Conservation (phyloP, 176 grass and related monocot genomes). For the Metroxylon sagu region DNA sequence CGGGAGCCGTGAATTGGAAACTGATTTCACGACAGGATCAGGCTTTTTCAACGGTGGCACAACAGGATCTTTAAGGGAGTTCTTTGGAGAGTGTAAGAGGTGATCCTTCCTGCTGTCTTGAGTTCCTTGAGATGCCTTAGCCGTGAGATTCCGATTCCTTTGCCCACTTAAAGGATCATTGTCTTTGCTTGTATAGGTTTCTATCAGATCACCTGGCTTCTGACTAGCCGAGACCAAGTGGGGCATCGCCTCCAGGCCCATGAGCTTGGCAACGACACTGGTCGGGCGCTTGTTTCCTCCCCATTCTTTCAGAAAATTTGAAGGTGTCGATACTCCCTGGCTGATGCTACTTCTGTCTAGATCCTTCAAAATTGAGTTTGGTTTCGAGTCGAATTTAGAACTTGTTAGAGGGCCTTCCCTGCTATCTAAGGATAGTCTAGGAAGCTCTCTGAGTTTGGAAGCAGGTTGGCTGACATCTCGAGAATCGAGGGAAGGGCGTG, state of each 20-base stretch:
- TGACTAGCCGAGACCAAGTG: conserved; percentile 20
- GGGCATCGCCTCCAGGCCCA: conserved; percentile 80
- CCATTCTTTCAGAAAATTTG: conserved; percentile 37
- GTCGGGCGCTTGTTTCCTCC: conserved; percentile 37
- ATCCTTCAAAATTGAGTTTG: conserved; percentile 28
- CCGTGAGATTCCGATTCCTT: not conserved
- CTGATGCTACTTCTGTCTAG: conserved; percentile 34
- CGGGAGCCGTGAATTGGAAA: conserved; percentile 55
- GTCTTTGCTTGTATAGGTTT: not conserved
- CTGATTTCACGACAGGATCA: conserved; percentile 35
- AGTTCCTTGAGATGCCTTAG: conserved; percentile 21
- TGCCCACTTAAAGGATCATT: conserved; percentile 1
- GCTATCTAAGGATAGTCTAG: conserved; percentile 72
- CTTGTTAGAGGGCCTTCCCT: conserved; percentile 49
- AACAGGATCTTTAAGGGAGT: conserved; percentile 24
- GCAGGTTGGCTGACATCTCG: conserved; percentile 18
- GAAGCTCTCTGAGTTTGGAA: conserved; percentile 32
- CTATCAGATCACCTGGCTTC: not conserved
- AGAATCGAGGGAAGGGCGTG: conserved; percentile 4
- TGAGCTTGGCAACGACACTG: conserved; percentile 84
- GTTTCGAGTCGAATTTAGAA: conserved; percentile 30
- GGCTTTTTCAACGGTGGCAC: conserved; percentile 31
- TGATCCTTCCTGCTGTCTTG: conserved; percentile 37
- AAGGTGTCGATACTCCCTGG: conserved; percentile 4
- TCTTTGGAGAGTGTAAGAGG: conserved; percentile 20